A percentile compares a stretch with the other conserved stretches of the same genome.
These are phyloP conservation scores for Coriaria nepalensis DNA, from an alignment of 306 rosid species.

Conservation along the genomic window DNA sequence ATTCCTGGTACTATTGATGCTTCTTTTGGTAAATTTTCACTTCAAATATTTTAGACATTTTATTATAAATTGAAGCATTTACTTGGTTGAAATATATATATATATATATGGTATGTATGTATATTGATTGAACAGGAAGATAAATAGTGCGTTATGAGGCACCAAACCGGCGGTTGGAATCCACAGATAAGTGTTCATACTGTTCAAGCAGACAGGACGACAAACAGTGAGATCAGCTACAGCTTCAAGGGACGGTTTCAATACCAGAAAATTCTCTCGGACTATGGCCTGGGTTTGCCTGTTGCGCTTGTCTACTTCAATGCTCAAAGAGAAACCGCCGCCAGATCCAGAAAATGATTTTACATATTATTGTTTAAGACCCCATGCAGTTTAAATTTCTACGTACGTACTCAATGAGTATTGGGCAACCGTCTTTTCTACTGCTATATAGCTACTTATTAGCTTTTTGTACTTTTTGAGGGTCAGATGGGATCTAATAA, in stretches of 20 bases:
- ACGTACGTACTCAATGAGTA: no score
- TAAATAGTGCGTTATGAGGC: constrained; percentile 61
- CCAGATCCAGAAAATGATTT: constrained; percentile 10
- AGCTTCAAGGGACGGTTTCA: constrained; percentile 48
- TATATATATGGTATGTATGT: no score
- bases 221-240: constrained; percentile 34
- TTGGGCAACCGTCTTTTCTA: no score
- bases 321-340: constrained; percentile 83
- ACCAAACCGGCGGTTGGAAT: constrained; percentile 83
- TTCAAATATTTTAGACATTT: no score
- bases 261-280: constrained; percentile 42
- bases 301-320: constrained; percentile 88
- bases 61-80: no score
- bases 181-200: constrained; percentile 72
- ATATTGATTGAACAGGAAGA: constrained; percentile 27
- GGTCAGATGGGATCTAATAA: no score
- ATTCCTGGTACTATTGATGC: constrained; percentile 83
- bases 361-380: no score
- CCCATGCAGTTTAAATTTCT: no score
- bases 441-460: no score
- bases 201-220: constrained; percentile 62
- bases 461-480: no score
- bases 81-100: no score
- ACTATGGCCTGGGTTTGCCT: constrained; percentile 57
- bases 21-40: constrained; percentile 45